Evolutionary conservation across 164 flowering plant genomes (phyloP).

Genomic region (Paratinospora sagittata): DNA sequence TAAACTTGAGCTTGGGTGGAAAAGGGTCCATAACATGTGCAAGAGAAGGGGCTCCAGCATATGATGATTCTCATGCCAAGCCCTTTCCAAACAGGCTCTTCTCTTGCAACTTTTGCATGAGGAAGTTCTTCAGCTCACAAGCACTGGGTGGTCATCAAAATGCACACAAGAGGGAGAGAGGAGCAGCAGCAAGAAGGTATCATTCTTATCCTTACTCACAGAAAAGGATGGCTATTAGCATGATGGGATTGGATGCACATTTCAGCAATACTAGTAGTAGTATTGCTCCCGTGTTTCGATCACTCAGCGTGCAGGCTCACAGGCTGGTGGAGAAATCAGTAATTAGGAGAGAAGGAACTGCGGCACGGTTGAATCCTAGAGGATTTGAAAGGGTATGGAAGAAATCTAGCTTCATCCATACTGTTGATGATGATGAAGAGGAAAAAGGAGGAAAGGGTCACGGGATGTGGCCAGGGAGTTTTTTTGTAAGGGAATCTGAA

Average conservation of each 20-base stretch:
- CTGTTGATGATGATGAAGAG: conserved; percentile 18
- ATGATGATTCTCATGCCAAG: no score
- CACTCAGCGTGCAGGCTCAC: conserved; percentile 51
- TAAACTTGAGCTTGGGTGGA: conserved; percentile 57
- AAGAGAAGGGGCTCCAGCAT: no score
- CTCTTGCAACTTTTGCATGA: conserved; percentile 83
- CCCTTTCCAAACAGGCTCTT: conserved; percentile 46
- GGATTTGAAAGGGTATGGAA: conserved; percentile 15
- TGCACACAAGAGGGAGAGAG: conserved; percentile 91
- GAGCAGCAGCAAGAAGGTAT: conserved; percentile 46
- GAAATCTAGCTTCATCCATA: conserved; percentile 20
- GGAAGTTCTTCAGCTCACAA: conserved; percentile 87
- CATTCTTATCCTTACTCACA: conserved; percentile 28
- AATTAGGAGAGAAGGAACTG: neutral
- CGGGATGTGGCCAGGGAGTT: conserved; percentile 56
- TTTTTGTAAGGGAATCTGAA: conserved; percentile 26
- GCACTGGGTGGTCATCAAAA: conserved; percentile 94
- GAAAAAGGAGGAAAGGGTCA: no score
- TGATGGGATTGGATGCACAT: conserved; percentile 11
- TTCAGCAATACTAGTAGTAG: no score
- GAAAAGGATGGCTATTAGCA: conserved; percentile 39
- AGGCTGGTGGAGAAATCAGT: conserved; percentile 33
- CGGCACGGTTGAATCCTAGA: neutral
- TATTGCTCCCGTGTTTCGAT: conserved; percentile 24
- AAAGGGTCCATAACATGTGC: conserved; percentile 1